Percentiles rank a stretch among this genome's conserved stretches.
Evolutionary conservation across 2,329 filamentous ascomycete species (phyloP).

Genomic region (Penicillium crustosum): DNA sequence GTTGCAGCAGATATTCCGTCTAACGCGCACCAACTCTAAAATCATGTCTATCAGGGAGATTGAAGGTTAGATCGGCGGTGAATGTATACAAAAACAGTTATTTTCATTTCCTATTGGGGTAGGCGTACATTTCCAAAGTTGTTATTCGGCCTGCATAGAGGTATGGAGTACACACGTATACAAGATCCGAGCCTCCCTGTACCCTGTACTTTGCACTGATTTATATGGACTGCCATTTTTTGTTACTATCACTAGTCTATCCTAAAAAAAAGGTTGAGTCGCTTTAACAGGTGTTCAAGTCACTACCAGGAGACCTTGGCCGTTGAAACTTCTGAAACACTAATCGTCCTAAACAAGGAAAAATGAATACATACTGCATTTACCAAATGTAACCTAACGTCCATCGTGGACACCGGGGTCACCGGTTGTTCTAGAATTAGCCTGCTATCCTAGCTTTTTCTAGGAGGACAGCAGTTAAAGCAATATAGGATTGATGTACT

Average conservation of each 20-base stretch:
- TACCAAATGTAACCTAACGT: not conserved
- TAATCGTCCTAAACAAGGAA: not conserved
- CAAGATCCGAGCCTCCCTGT: not conserved
- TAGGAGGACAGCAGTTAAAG: not conserved
- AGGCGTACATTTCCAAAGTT: slow-evolving; percentile 5
- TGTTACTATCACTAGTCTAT: not conserved
- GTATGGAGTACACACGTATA: slow-evolving; percentile 8
- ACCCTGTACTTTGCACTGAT: not conserved
- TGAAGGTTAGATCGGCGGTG: not conserved
- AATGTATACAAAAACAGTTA: not conserved
- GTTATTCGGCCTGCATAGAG: slow-evolving; percentile 11
- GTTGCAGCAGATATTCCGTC: not conserved
- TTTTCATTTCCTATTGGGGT: not conserved
- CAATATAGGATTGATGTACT: not conserved
- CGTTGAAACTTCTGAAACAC: not conserved
- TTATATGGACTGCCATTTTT: no score
- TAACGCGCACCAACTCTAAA: not conserved
- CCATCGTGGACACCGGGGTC: not conserved
- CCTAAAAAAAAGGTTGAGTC: not conserved
- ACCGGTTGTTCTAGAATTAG: not conserved
- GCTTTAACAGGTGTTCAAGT: not conserved
- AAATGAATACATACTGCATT: not conserved
- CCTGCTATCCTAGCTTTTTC: not conserved
- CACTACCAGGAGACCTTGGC: not conserved
- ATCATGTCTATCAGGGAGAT: not conserved